Evolutionary conservation across 2,329 filamentous ascomycete species (phyloP), one percentile per base, ranked within the genome.

Genomic region (Neonectria magnoliae): DNA sequence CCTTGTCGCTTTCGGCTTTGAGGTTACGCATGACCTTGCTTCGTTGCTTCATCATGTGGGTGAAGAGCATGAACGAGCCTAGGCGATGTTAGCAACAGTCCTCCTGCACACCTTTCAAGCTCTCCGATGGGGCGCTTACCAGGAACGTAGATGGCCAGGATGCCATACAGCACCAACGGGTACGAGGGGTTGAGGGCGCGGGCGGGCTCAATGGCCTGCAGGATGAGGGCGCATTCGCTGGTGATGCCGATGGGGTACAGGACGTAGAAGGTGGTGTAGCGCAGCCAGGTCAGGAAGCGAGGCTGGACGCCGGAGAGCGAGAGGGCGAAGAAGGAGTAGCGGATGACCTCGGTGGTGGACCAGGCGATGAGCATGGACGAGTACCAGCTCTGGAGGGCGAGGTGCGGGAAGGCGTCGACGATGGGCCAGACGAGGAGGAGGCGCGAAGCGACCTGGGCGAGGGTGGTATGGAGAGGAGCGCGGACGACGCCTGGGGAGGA

Each of bases 11-110:
- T 69, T 82, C 74, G 29, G 77, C 73, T 79, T 86, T 87, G 75
- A 89, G 87, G 44, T 85, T 87, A 59, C 88, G 87, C 82, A 93
- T 83, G 58, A 95, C 88, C 86, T 93, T 97, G 70, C 88, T 86
- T 72, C 95, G 86, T 85, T 99, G 96, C 66, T 86, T 85, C 85
- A 98, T 93, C 96, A 99, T 98, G 80, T 99, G 92, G 22, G 92
- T 93, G 77, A 96, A 98, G 62, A 98, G 81, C 60, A 97, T 87
- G 75, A 96, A 97, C 4, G 92, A 75, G 82, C 93, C 91, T 82
- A 41, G 2, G 11, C 7, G 1, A 27, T 31, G 47, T 66, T 45
- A 71, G 57, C 36, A 58, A 18, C 9, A 44, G 50, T 6, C 3
- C n/a, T 20, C 16, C 8, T 44, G 10, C 38, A 33, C 9, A 44